Base-by-base conservation (phyloP, 768 basidiomycete genomes). In the Fomitopsis pulvina region DNA sequence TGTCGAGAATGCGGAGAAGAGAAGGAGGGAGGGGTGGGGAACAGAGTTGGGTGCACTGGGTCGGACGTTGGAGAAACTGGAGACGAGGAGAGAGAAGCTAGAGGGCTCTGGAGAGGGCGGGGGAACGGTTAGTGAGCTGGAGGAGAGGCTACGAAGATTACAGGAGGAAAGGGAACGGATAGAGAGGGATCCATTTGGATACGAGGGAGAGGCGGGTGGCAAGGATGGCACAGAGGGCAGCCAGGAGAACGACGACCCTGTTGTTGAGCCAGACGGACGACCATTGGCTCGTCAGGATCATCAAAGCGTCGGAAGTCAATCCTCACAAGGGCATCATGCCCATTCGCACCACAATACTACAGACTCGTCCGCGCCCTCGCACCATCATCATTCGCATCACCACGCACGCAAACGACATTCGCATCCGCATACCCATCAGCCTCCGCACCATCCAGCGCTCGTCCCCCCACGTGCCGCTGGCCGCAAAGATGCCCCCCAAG, bases 11-110 rank as follows among this genome's bases (percentile, higher is more conserved):
- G 68, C 69, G 54, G 76, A 72, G 54, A 77, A 71, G 57, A 80
- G 80, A 63, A 66, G 73, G 40, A 60, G 76, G 25, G 85, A 87
- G 30, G 64, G 67, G 12, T 67, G 80, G 69, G 78, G 74, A 57
- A 66, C 66, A 12, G 90, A 92, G 59, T 69, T 85, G 27, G 68
- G 73, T 6, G 66, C 68, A 1, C 62, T 85, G 49, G 72, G 68
- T 2, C 78, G 79, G 56, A 78, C 78, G 60, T 66, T 91, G 51
- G 92, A 95, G 51, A 80, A 78, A 60, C 65, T 91, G 47, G 72
- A 62, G 25, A 71, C 67, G 49, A 85, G 82, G 69, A 75, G 74
- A 59, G 87, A 89, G 45, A 85, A 77, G 61, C 64, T 89, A 45
- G 85, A 87, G 60, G 45, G 45, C 25, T 22, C 43, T 3, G 14